phyloP scores from a whole-genome alignment of 2,329 filamentous ascomycete genomes.

The Graphiopsis chlorocephala region DNA sequence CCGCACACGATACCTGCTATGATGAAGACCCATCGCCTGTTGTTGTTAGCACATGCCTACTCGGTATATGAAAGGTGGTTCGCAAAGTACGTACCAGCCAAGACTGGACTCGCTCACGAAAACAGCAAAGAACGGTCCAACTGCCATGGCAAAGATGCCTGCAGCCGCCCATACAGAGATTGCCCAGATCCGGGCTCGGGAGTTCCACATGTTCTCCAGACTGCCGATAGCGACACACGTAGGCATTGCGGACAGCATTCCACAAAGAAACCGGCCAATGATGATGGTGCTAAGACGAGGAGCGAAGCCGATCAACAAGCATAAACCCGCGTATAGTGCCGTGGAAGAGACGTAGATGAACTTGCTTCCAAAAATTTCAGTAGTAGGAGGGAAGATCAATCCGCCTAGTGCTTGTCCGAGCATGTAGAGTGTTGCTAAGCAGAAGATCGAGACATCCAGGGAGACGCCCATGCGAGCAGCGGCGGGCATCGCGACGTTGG shows the following conservation, averaged over 20 bases:
- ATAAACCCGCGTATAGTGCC: constrained; percentile 34
- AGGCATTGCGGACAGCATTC: constrained; percentile 48
- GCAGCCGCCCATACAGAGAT: constrained; percentile 1
- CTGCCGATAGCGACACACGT: constrained; percentile 48
- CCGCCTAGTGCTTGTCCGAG: constrained; percentile 41
- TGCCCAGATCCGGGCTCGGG: constrained; percentile 42
- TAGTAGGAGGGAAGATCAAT: constrained; percentile 39
- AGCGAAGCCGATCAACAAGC: constrained; percentile 40
- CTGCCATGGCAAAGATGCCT: background rate
- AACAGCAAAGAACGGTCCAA: constrained; percentile 9
- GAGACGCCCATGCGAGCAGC: constrained; percentile 12
- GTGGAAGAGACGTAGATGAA: constrained; percentile 37
- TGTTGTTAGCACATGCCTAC: background rate
- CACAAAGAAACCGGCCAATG: constrained; percentile 45
- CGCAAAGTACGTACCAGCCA: constrained; percentile 21
- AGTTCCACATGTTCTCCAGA: constrained; percentile 51
- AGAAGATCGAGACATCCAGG: constrained; percentile 9
- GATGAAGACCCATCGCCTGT: constrained; percentile 48
- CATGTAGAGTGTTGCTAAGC: constrained; percentile 29
- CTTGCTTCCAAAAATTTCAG: constrained; percentile 39
- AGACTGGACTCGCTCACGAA: constrained; percentile 18
- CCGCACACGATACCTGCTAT: constrained; percentile 41
- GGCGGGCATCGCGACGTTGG: constrained; percentile 7
- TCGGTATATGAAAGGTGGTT: background rate
- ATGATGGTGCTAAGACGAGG: constrained; percentile 38